Conservation (phyloP, 768 basidiomycete genomes). For the Phanerochaete sordida region DNA sequence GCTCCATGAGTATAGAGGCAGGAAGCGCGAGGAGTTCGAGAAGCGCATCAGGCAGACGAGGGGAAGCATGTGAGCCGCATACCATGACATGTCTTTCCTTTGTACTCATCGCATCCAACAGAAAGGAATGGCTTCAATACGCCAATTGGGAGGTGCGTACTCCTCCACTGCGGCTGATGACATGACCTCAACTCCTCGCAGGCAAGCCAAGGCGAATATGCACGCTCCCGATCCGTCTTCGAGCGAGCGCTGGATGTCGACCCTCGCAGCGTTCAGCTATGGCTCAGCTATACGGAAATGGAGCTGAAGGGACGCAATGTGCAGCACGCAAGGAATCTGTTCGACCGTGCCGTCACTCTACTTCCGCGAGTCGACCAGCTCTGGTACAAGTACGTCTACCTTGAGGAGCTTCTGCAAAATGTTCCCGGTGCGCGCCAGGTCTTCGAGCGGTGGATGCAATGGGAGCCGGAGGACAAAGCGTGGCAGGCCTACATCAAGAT, state of each 20-base stretch:
- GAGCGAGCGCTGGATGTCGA: slow-evolving; percentile 98
- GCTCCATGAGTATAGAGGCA: slow-evolving; percentile 83
- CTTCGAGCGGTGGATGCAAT: slow-evolving; percentile 99
- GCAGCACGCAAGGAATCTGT: slow-evolving; percentile 94
- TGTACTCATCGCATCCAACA: slow-evolving; percentile 23
- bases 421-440: slow-evolving; percentile 95
- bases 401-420: slow-evolving; percentile 95
- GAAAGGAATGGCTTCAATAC: slow-evolving; percentile 86
- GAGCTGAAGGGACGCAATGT: slow-evolving; percentile 98
- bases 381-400: slow-evolving; percentile 99
- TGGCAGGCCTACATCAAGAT: slow-evolving; percentile 99
- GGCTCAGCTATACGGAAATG: slow-evolving; percentile 95
- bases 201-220: slow-evolving; percentile 96
- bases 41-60: slow-evolving; percentile 78
- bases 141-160: slow-evolving; percentile 76
- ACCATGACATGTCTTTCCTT: background rate
- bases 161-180: background rate
- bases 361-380: slow-evolving; percentile 95
- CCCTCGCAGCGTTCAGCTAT: slow-evolving; percentile 82
- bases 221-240: slow-evolving; percentile 90
- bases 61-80: slow-evolving; percentile 64
- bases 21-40: slow-evolving; percentile 93
- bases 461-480: slow-evolving; percentile 99
- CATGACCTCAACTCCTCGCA: slow-evolving; percentile 25
- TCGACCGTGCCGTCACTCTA: slow-evolving; percentile 94